A percentile compares a stretch with the other conserved stretches of the same genome.
These are phyloP conservation scores for Plasmodium falciparum DNA, from an alignment of 169 alveolate genomes.

Conservation along the genomic window DNA sequence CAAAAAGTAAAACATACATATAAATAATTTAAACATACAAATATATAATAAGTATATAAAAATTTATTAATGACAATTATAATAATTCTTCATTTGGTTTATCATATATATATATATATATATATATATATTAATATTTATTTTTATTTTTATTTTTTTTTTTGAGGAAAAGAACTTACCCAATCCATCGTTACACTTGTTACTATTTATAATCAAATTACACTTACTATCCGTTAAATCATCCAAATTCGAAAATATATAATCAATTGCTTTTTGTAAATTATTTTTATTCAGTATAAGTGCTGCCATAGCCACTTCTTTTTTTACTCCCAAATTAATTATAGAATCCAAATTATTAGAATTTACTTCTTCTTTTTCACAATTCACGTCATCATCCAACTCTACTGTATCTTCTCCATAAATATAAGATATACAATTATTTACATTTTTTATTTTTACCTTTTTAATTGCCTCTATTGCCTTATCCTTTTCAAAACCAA, in stretches of 20 bases:
- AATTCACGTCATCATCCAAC: conserved; percentile 6
- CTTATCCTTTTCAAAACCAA: conserved; percentile 67
- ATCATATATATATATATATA: background rate
- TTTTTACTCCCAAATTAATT: conserved; percentile 40
- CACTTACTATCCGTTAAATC: conserved; percentile 43
- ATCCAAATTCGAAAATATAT: conserved; percentile 53
- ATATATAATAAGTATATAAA: background rate
- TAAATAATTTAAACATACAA: background rate
- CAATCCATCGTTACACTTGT: conserved; percentile 70
- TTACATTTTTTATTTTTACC: conserved; percentile 61
- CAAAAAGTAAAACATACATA: conserved; percentile 1
- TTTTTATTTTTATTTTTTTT: background rate
- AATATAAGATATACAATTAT: conserved; percentile 60
- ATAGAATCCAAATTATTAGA: conserved; percentile 44
- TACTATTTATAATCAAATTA: conserved; percentile 28
- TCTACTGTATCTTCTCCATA: conserved; percentile 69
- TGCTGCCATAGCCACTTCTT: conserved; percentile 70
- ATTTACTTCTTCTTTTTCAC: conserved; percentile 19
- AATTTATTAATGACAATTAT: no score
- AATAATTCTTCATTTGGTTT: no score
- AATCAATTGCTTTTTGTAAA: conserved; percentile 53
- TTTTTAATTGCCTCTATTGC: conserved; percentile 48
- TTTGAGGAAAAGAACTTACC: conserved; percentile 11
- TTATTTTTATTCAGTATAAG: conserved; percentile 57
- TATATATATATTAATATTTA: background rate